A percentile compares a stretch with the other conserved stretches of the same genome.
Conservation (phyloP, 768 basidiomycete species). For the Paxillus involutus region DNA sequence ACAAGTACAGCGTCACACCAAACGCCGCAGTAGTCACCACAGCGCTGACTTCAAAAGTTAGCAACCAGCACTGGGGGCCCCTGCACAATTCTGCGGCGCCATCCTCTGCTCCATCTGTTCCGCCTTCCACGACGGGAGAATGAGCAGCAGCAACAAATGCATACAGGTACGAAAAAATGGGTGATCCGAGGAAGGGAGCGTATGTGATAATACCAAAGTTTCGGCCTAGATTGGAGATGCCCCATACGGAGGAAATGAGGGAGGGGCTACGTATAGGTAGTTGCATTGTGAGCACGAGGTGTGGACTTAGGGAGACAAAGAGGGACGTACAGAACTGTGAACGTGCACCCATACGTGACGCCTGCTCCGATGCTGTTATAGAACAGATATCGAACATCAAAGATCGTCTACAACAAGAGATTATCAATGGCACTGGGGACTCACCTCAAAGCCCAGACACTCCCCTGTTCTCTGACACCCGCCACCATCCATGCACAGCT, state of each 20-base stretch:
- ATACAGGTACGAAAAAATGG: conserved; percentile 77
- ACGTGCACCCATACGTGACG: conserved; percentile 65
- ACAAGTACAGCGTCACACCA: conserved; percentile 46
- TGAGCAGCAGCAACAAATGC: conserved; percentile 63
- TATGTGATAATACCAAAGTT: conserved; percentile 78
- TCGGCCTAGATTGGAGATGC: conserved; percentile 63
- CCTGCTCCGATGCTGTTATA: conserved; percentile 59
- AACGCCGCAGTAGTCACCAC: conserved; percentile 45
- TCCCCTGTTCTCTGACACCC: conserved; percentile 45
- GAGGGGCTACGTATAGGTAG: conserved; percentile 52
- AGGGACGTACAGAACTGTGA: conserved; percentile 64
- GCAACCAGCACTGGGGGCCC: conserved; percentile 62
- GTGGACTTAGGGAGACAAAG: not conserved
- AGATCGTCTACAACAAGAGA: not conserved
- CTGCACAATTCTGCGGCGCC: conserved; percentile 40
- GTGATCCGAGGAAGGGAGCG: conserved; percentile 74
- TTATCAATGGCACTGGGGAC: conserved; percentile 4
- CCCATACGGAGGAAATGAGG: conserved; percentile 72
- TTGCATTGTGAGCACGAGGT: not conserved
- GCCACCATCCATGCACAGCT: conserved; percentile 59
- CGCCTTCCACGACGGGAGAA: conserved; percentile 32
- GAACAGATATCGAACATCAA: not conserved
- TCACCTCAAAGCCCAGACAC: conserved; percentile 74
- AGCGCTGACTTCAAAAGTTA: conserved; percentile 60
- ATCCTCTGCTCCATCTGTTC: not conserved